Evolutionary conservation across 2,329 filamentous ascomycete species (phyloP).

Genomic region (Epichloe sylvatica): DNA sequence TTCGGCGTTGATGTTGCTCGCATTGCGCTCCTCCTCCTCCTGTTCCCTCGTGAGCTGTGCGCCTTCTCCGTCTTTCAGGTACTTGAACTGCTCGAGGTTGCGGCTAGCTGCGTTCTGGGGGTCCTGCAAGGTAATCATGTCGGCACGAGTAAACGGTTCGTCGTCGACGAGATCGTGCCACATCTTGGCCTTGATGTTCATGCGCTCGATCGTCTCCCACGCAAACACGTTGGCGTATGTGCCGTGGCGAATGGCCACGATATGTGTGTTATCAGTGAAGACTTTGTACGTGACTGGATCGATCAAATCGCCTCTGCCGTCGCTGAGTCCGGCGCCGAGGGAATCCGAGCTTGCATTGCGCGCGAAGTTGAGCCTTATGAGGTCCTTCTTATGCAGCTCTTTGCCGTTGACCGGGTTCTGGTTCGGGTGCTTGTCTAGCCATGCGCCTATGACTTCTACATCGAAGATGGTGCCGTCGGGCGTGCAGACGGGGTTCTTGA

Average conservation of each 20-base stretch:
- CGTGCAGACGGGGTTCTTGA: conserved; percentile 89
- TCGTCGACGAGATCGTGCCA: conserved; percentile 88
- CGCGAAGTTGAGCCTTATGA: conserved; percentile 82
- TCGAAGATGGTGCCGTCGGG: conserved; percentile 81
- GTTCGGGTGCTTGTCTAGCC: conserved; percentile 75
- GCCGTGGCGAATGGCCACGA: conserved; percentile 69
- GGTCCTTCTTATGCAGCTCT: conserved; percentile 63
- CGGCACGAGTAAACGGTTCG: conserved; percentile 69
- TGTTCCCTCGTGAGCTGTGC: conserved; percentile 56
- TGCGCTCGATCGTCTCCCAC: conserved; percentile 84
- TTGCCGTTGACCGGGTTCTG: conserved; percentile 83
- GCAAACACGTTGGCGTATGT: conserved; percentile 90
- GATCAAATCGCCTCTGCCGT: conserved; percentile 64
- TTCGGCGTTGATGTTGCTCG: conserved; percentile 60
- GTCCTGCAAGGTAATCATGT: conserved; percentile 93
- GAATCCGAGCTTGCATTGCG: conserved; percentile 64
- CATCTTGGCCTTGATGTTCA: conserved; percentile 95
- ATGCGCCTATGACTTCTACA: conserved; percentile 81
- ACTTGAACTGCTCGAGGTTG: conserved; percentile 79
- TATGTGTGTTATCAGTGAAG: conserved; percentile 94
- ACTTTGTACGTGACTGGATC: conserved; percentile 97
- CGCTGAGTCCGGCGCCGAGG: conserved; percentile 31
- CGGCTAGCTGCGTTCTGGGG: conserved; percentile 76
- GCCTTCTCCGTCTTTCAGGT: conserved; percentile 67
- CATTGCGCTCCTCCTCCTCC: conserved; percentile 45